phyloP scores from a whole-genome alignment of 108 stramenopile genomes.

The Tribonema minus region DNA sequence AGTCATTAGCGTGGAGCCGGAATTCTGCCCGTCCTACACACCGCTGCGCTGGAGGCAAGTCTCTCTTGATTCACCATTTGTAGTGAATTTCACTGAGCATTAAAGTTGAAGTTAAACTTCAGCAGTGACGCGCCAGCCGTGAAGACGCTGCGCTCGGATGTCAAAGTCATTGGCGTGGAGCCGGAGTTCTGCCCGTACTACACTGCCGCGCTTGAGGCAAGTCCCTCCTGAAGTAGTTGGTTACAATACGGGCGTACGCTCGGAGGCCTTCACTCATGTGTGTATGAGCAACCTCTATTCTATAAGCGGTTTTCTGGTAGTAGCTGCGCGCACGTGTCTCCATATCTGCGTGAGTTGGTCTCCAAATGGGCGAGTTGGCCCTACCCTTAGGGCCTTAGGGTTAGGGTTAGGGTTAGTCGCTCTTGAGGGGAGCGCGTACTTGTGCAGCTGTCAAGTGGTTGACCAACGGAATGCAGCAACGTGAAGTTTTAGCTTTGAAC shows the following conservation, averaged over 20 bases:
- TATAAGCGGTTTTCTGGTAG: too few relatives aligned
- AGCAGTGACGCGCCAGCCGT: conserved; percentile 83
- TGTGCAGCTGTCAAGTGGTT: conserved; percentile 57
- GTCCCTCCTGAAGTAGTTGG: too few relatives aligned
- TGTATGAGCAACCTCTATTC: too few relatives aligned
- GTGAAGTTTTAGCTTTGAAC: too few relatives aligned
- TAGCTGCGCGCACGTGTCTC: too few relatives aligned
- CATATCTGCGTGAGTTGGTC: conserved; percentile 87
- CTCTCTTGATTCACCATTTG: too few relatives aligned
- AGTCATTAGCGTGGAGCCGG: conserved; percentile 87
- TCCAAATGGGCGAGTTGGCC: conserved; percentile 85
- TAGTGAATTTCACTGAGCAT: too few relatives aligned
- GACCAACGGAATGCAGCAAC: too few relatives aligned
- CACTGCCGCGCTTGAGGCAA: conserved; percentile 74
- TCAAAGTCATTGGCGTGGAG: conserved; percentile 83
- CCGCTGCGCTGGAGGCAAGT: conserved; percentile 71
- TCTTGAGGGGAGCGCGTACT: conserved; percentile 79
- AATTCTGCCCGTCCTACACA: conserved; percentile 78
- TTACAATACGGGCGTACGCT: too few relatives aligned
- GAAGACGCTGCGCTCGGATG: conserved; percentile 83
- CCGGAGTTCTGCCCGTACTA: conserved; percentile 81
- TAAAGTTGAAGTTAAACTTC: too few relatives aligned
- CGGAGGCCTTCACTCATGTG: too few relatives aligned
- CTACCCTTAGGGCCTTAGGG: conserved; percentile 72
- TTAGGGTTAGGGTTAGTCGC: conserved; percentile 80